These are phyloP conservation scores for Mortierella sp. DNA, from an alignment of 371 early-diverging fungal species.

Conservation along the genomic window DNA sequence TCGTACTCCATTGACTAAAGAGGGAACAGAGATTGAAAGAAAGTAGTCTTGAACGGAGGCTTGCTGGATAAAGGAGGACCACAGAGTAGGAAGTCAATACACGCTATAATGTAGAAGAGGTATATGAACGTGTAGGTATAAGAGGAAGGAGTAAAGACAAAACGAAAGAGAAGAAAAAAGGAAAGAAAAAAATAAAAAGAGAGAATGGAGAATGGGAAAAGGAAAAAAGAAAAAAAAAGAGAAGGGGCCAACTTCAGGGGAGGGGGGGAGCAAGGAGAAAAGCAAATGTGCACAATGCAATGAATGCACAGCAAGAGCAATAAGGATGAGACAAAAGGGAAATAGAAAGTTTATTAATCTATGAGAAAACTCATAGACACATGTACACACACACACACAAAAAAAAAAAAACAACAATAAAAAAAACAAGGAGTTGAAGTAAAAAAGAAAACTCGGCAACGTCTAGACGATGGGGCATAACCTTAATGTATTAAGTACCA, in stretches of 20 bases:
- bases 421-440: conserved; percentile 2
- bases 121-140: neutral
- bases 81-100: neutral
- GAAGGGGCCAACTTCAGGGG: neutral
- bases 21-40: neutral
- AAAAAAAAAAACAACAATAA: neutral
- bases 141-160: neutral
- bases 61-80: conserved; percentile 4
- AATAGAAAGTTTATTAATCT: too few relatives aligned
- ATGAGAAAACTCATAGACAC: too few relatives aligned
- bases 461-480: neutral
- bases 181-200: neutral
- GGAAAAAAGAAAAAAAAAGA: neutral
- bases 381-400: neutral
- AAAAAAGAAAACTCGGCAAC: neutral
- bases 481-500: neutral
- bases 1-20: conserved; percentile 29
- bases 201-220: neutral
- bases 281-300: neutral
- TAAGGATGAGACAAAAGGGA: too few relatives aligned
- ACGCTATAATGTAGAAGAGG: neutral
- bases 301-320: too few relatives aligned
- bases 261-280: neutral
- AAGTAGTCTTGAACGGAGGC: neutral
- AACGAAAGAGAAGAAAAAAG: conserved; percentile 2